Evolutionary conservation across 345 rosid genomes (phyloP).

Genomic region (Bretschneidera sinensis): DNA sequence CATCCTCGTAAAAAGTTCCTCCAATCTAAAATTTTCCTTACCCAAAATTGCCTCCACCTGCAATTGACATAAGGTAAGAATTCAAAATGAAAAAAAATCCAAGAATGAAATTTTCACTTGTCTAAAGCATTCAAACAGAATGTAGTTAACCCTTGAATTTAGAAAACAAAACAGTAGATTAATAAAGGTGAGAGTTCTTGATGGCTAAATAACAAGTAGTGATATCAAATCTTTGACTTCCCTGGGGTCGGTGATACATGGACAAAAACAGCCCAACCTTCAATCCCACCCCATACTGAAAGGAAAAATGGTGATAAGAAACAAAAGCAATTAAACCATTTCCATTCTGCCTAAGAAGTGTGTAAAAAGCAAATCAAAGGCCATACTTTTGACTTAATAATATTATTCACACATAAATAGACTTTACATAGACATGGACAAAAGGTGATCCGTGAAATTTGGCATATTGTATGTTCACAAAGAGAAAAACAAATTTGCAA

Average conservation of each 20-base stretch:
- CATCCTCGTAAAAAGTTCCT: constrained; percentile 97
- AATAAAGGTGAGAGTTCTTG: background rate
- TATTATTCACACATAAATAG: background rate
- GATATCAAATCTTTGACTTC: background rate
- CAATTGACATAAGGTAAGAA: constrained; percentile 14
- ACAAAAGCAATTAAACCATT: background rate
- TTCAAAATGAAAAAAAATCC: background rate
- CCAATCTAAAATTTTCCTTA: constrained; percentile 72
- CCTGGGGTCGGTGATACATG: background rate
- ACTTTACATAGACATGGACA: too few species aligned
- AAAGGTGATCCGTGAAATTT: too few species aligned
- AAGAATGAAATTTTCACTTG: background rate
- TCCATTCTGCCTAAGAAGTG: background rate
- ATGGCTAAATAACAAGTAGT: background rate
- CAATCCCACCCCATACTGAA: background rate
- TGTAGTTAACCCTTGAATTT: background rate
- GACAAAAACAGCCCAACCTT: background rate
- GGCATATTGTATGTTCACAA: too few species aligned
- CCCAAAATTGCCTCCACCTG: constrained; percentile 95
- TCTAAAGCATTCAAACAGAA: background rate
- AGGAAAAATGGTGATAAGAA: background rate
- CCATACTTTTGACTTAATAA: too few species aligned
- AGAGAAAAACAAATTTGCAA: too few species aligned
- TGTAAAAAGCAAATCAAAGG: too few species aligned
- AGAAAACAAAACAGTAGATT: background rate